Evolutionary conservation across 768 basidiomycete genomes (phyloP), one percentile per base, ranked within the genome.

Genomic region (Trametes villosa): DNA sequence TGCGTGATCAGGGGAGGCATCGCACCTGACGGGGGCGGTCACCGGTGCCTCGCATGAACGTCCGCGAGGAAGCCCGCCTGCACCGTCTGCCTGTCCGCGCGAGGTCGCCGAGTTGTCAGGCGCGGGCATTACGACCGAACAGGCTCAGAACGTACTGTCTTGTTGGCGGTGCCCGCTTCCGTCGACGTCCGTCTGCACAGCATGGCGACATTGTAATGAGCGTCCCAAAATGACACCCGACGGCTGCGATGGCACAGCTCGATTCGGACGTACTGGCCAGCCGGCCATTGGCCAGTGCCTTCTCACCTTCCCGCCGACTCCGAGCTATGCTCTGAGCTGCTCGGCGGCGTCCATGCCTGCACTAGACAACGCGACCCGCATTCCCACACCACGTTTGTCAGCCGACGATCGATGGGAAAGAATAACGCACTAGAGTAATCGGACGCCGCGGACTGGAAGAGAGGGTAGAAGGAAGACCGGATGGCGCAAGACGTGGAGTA

Each of bases 341-440:
- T 34, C 22, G 24, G 24, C 44, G 22, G 44, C 29, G 31, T 40
- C 48, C 54, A 45, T 30, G 38, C 53, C 42, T 62, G 40, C 54
- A 31, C 27, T 27, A 33, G 27, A 38, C 40, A 44, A 33, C 27
- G 49, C 24, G 49, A 20, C 31, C 22, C 33, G 18, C n/a, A 24
- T 57, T 57, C 60, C 55, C 60, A 62, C 60, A 62, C 45, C 27
- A 27, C 42, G 55, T 38, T 42, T 40, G 60, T 57, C 55, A 62
- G 56, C 60, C 50, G 52, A 31, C 54, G 50, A 62, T 62, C 60
- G 60, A 62, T 62, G 60, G 60, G 60, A 62, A 57, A n/a, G 45
- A n/a, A 26, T 51, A 22, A 24, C 42, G 49, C 38, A 38, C 48
- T 54, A 57, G 50, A 54, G 60, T 46, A 62, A 52, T 62, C 54